Base-by-base conservation (phyloP, 495 filamentous ascomycete species). In the Penicillium dipodomyicola region DNA sequence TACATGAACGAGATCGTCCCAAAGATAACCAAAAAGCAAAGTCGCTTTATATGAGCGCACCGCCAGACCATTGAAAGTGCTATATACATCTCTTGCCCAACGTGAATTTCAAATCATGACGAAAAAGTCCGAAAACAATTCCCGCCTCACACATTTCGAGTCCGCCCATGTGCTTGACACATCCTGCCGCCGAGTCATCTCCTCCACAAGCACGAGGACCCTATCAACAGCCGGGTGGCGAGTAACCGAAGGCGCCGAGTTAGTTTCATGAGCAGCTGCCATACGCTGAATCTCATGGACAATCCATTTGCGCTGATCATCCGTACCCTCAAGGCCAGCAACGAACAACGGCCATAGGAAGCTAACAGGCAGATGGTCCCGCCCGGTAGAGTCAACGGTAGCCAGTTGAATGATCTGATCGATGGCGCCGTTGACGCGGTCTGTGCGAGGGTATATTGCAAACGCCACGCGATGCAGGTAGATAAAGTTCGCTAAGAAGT, bases 391-490 rank as follows among this genome's bases (percentile, higher is more conserved):
- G 32, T 76, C 73, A 14, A 72, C 62, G 9, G 62, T 69, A 15
- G 73, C 73, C 12, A 76, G 60, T 32, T 73, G 67, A 15, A 76
- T 71, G 53, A 76, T 76, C 52, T 74, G 64, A 52, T 71, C 65
- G 3, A 76, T 71, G 12, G 73, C 73, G 6, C 68, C 67, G 25
- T 74, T 70, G 43, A 76, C 73, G 2, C 71, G 68, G 40, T 74
- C 73, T 17, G 73, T 76, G 4, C 73, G 71, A 5, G 71, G 73
- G 45, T 76, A 76, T 27, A 76, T 76, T 11, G 69, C 71, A 53
- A 76, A 76, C 14, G 73, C 73, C 11, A 76, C 73, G 4, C 73
- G 71, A 56, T 74, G 71, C 17, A 77, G 62, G 53, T 77, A 72
- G 6, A 74, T 69, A 35, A 75, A 77, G n/a, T 68, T 71, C 6